Percentiles rank a stretch among this genome's conserved stretches.
Conservation (phyloP, 2,329 filamentous ascomycete species). For the Ceratocystis harringtonii region DNA sequence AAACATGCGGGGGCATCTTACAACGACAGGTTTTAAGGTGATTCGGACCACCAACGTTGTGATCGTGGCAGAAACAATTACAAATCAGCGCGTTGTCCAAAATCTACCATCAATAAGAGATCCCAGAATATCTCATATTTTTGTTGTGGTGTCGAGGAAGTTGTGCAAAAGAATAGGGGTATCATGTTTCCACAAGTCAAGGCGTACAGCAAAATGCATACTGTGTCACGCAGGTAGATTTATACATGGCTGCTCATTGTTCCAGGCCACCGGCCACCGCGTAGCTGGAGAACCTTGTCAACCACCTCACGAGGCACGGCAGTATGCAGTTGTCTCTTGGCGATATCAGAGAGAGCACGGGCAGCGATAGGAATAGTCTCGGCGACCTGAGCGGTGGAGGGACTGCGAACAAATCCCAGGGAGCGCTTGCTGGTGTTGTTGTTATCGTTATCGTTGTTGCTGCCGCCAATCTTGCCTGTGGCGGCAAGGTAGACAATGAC, state of each 20-base stretch:
- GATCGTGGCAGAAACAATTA: not conserved
- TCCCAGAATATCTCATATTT: not conserved
- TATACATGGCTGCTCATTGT: slow-evolving; percentile 1
- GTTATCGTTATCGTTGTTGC: slow-evolving; percentile 24
- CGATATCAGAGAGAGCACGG: slow-evolving; percentile 1
- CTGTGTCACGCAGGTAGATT: not conserved
- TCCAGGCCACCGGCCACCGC: slow-evolving; percentile 10
- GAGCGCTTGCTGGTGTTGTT: slow-evolving; percentile 17
- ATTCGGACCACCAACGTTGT: too few relatives aligned
- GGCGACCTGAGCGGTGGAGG: slow-evolving; percentile 1
- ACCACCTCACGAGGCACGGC: slow-evolving; percentile 3
- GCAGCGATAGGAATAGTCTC: slow-evolving; percentile 5
- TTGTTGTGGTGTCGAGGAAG: not conserved
- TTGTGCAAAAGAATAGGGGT: not conserved
- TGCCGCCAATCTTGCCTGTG: slow-evolving; percentile 21
- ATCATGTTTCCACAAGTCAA: not conserved
- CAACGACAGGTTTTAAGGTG: too few relatives aligned
- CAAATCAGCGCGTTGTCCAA: not conserved
- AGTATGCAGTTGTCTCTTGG: slow-evolving; percentile 11
- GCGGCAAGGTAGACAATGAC: slow-evolving; percentile 33
- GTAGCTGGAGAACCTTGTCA: slow-evolving; percentile 5
- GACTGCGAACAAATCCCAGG: slow-evolving; percentile 18
- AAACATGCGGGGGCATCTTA: not conserved
- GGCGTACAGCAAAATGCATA: not conserved
- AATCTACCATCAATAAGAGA: not conserved